phyloP scores from a whole-genome alignment of 2,329 filamentous ascomycete species.

The Alternaria rosae region DNA sequence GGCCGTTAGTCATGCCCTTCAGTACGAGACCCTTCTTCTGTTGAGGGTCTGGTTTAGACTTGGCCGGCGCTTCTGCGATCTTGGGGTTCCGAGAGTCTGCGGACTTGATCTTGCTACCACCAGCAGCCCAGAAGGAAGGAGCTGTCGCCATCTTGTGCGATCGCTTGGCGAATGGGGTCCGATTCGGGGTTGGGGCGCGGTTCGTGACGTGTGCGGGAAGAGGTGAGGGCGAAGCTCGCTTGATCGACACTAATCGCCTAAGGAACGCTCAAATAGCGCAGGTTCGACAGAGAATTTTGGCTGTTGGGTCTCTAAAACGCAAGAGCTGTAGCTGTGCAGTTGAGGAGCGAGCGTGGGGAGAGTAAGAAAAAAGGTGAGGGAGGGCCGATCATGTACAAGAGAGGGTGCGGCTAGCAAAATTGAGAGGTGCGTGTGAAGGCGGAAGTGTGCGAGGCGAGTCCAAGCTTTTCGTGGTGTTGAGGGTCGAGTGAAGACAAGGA shows the following conservation, averaged over 20 bases:
- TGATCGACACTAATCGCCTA: background rate
- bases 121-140: constrained; percentile 13
- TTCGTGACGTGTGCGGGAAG: background rate
- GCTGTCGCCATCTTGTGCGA: background rate
- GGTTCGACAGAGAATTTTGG: background rate
- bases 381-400: background rate
- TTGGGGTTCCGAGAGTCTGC: background rate
- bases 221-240: background rate
- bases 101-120: constrained; percentile 5
- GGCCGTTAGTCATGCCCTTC: constrained; percentile 9
- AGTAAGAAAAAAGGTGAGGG: background rate
- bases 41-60: background rate
- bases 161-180: background rate
- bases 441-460: background rate
- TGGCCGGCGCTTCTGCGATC: constrained; percentile 1
- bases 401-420: background rate
- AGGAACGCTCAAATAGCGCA: background rate
- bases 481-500: constrained; percentile 6
- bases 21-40: constrained; percentile 10
- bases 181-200: background rate
- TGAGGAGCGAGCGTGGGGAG: background rate
- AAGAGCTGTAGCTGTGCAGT: background rate
- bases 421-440: background rate
- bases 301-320: background rate
- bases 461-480: background rate